phyloP scores from a whole-genome alignment of 192 early-diverging fungal genomes.

The Coemansia sp. region DNA sequence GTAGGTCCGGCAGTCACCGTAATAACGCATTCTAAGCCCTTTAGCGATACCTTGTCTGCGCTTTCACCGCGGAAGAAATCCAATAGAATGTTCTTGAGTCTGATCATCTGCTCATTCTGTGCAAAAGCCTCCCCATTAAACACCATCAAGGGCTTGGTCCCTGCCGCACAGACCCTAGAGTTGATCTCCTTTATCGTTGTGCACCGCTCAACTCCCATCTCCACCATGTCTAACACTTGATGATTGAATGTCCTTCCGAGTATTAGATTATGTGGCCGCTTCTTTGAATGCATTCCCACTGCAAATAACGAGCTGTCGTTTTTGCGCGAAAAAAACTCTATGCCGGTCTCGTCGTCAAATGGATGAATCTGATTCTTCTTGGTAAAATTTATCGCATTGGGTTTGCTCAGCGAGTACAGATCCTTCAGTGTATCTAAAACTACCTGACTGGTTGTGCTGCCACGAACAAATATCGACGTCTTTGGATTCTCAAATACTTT shows the following conservation, averaged over 20 bases:
- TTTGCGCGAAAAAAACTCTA: slow-evolving; percentile 95
- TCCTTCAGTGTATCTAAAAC: slow-evolving; percentile 85
- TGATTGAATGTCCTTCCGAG: slow-evolving; percentile 92
- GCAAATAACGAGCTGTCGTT: slow-evolving; percentile 92
- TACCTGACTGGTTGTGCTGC: slow-evolving; percentile 80
- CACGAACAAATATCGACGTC: slow-evolving; percentile 83
- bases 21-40: slow-evolving; percentile 88
- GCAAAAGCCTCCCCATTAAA: slow-evolving; percentile 91
- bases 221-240: slow-evolving; percentile 93
- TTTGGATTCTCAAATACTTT: slow-evolving; percentile 90
- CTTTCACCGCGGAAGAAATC: slow-evolving; percentile 88
- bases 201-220: slow-evolving; percentile 78
- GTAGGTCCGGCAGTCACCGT: slow-evolving; percentile 70
- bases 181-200: slow-evolving; percentile 72
- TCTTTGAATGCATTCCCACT: slow-evolving; percentile 91
- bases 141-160: slow-evolving; percentile 84
- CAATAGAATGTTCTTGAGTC: slow-evolving; percentile 79
- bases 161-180: slow-evolving; percentile 72
- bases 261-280: slow-evolving; percentile 90
- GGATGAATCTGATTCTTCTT: slow-evolving; percentile 96
- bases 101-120: slow-evolving; percentile 63
- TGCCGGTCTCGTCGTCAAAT: slow-evolving; percentile 87
- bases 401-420: slow-evolving; percentile 88
- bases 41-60: slow-evolving; percentile 73
- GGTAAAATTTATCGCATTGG: slow-evolving; percentile 82